Evolutionary conservation across 805 yeast genomes (phyloP).

Genomic region (Ogataea pignaliae): DNA sequence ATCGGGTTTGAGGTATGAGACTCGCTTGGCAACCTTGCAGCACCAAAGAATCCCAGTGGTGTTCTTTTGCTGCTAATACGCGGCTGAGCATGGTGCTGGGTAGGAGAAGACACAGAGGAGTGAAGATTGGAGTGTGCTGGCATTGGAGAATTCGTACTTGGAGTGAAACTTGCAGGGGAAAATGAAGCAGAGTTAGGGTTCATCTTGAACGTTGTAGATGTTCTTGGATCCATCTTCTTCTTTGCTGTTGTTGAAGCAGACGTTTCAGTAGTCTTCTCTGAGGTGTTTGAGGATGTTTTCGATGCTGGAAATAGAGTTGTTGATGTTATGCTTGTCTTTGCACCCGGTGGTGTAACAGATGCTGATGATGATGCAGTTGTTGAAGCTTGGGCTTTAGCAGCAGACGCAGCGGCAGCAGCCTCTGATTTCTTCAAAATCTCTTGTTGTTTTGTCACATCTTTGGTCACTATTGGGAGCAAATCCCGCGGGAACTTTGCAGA

Average conservation of each 20-base stretch:
- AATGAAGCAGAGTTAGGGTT: conserved; percentile 67
- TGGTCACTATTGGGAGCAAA: conserved; percentile 63
- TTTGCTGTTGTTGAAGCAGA: conserved; percentile 21
- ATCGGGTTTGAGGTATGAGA: conserved; percentile 29
- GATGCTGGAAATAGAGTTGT: not conserved
- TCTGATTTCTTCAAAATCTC: conserved; percentile 41
- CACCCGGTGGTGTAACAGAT: not conserved
- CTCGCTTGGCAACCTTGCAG: conserved; percentile 20
- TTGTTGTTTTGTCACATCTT: conserved; percentile 62
- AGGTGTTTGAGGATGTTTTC: conserved; percentile 1
- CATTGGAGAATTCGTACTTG: conserved; percentile 16
- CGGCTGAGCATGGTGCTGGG: conserved; percentile 4
- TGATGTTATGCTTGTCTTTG: not conserved
- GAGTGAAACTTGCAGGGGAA: conserved; percentile 39
- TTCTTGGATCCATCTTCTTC: conserved; percentile 50
- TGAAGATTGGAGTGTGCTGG: conserved; percentile 1
- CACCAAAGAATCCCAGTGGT: conserved; percentile 34
- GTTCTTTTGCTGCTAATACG: conserved; percentile 18
- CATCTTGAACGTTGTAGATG: conserved; percentile 60
- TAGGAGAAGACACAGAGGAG: conserved; percentile 8
- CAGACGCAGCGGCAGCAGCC: conserved; percentile 5
- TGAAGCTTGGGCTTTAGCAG: not conserved
- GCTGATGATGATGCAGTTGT: not conserved
- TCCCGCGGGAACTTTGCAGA: conserved; percentile 47
- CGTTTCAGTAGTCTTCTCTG: conserved; percentile 18